Conservation (phyloP, 1,284 basidiomycete species). For the Rhodotorula sp. region DNA sequence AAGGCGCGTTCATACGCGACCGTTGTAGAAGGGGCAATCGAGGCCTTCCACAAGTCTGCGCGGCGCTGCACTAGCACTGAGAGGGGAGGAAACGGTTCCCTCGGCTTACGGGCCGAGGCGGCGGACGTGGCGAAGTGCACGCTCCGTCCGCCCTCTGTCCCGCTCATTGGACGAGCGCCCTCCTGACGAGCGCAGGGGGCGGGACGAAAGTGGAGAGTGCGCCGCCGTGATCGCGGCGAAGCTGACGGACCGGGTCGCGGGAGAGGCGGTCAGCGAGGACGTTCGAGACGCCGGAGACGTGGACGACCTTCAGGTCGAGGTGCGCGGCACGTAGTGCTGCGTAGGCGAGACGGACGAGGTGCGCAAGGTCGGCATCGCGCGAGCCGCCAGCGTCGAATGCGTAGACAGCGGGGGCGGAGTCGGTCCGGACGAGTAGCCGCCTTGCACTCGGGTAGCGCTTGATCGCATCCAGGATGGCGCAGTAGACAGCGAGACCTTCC, state of each 20-base stretch:
- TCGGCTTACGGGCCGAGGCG: too few relatives aligned
- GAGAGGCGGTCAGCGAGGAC: neutral
- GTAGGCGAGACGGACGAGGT: neutral
- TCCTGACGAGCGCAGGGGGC: neutral
- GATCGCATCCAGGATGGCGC: neutral
- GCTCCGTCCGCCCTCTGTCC: too few relatives aligned
- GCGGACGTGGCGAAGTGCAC: too few relatives aligned
- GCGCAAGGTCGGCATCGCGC: neutral
- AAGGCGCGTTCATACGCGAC: neutral
- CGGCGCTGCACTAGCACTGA: neutral
- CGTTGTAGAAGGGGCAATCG: neutral
- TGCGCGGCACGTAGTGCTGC: neutral
- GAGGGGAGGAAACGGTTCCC: neutral
- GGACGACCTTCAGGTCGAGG: neutral
- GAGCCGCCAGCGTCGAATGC: neutral
- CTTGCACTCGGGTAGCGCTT: neutral
- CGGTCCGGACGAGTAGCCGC: slow-evolving; percentile 1
- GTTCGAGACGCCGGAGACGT: neutral
- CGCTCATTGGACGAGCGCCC: neutral
- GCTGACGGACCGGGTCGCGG: neutral
- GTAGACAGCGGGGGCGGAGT: neutral
- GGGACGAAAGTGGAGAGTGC: neutral
- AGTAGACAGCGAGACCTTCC: neutral
- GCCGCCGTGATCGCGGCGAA: neutral
- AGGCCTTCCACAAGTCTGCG: neutral